phyloP scores from a whole-genome alignment of 139 green algal species.

The Astrephomene gubernaculifera region DNA sequence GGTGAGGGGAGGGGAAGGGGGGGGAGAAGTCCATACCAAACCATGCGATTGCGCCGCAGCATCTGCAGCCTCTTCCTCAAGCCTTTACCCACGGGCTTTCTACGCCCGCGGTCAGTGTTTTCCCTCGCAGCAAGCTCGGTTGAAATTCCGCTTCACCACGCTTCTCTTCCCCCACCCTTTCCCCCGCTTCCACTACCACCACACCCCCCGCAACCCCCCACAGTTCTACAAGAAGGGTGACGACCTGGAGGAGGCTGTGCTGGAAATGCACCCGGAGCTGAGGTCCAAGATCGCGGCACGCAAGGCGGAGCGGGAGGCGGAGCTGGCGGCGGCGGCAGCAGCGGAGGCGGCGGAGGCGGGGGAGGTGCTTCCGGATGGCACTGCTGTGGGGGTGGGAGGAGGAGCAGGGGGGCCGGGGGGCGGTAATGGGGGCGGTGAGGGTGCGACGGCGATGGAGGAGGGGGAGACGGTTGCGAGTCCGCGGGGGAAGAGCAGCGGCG shows the following conservation, averaged over 20 bases:
- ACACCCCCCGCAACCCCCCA: background rate
- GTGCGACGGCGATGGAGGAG: conserved; percentile 3
- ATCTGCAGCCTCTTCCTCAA: no score
- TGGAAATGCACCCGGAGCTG: conserved; percentile 29
- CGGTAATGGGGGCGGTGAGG: background rate
- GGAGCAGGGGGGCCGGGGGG: background rate
- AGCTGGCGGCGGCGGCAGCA: conserved; percentile 14
- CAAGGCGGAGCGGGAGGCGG: conserved; percentile 12
- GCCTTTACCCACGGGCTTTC: no score
- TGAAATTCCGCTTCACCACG: no score
- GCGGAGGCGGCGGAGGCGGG: conserved; percentile 27
- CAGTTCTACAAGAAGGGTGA: conserved; percentile 38
- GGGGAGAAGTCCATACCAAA: no score
- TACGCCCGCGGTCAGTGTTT: no score
- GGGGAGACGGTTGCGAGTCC: conserved; percentile 14
- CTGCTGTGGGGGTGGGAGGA: background rate
- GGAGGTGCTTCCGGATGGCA: background rate
- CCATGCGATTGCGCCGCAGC: no score
- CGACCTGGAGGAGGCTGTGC: conserved; percentile 26
- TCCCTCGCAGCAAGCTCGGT: no score
- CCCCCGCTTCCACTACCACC: background rate
- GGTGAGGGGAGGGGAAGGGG: background rate
- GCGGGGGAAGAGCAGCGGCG: background rate
- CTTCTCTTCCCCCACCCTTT: background rate
- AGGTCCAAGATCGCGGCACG: conserved; percentile 4